Base-by-base conservation (phyloP, 1,139 yeast species). In the Wickerhamomyces sp. region DNA sequence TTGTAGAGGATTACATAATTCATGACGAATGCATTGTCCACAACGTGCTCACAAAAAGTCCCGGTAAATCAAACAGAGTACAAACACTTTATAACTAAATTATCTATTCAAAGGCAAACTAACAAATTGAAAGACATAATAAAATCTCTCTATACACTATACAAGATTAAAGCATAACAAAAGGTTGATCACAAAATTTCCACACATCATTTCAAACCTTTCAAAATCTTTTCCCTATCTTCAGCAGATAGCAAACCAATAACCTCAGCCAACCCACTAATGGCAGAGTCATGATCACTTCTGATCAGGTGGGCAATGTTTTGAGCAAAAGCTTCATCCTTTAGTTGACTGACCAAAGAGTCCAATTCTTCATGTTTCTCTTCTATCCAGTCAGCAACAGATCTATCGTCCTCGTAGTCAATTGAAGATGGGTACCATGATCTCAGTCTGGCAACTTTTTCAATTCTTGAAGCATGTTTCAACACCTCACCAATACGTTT, bases 341-440 rank as follows among this genome's bases (percentile, higher is more conserved):
- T 79, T 63, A 87, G 69, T 45, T 77, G 75, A 47, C 72, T 77
- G 51, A 87, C 68, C 49, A 70, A 71, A 34, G 70, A 66, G 42
- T 80, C 81, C 46, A 86, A 69, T 45, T 70, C 62, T 40, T 69
- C 64, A 58, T 80, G 91, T 61, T 83, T 78, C 45, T 77, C 78
- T 62, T 87, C 96, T 51, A 88, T 81, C 89, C 93, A 89, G 41
- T 69, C 71, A 40, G 94, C 87, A 43, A 88, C 94, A 23, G 74
- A 84, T 54, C 70, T 70, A 59, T 91, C 96, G 49, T 84, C 70
- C 26, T 78, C 83, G 42, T 69, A 70, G 54, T 85, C 82, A 41
- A 83, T 72, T 30, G 81, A 70, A n/a, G 72, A 62, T 40, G 94
- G 86, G 66, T 64, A 81, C 91, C 95, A 85, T 40, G 95, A 80